Conservation (phyloP, 805 yeast genomes). For the Cyberlindnera euphorbiiphila region DNA sequence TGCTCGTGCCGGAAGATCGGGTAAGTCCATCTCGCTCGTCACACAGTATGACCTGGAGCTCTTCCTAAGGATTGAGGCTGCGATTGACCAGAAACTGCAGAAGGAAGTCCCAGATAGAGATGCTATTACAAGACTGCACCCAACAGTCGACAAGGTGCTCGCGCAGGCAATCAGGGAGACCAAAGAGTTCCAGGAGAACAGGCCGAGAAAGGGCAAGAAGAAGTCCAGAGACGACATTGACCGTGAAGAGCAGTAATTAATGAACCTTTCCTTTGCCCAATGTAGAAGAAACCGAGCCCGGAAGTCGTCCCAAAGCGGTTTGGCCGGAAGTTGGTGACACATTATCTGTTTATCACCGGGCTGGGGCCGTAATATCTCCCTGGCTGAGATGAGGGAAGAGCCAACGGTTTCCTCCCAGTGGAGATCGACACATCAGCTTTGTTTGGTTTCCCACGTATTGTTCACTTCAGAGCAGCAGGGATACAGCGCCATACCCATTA, state of each 20-base stretch:
- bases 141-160: conserved; percentile 86
- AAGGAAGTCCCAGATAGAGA: conserved; percentile 78
- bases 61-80: conserved; percentile 84
- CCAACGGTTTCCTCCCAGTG: too few relatives aligned
- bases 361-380: too few relatives aligned
- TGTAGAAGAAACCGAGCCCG: too few relatives aligned
- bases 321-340: too few relatives aligned
- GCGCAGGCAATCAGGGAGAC: conserved; percentile 72
- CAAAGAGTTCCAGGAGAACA: conserved; percentile 29
- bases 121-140: conserved; percentile 71
- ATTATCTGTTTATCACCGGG: too few relatives aligned
- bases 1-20: conserved; percentile 90
- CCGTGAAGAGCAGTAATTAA: conserved; percentile 20
- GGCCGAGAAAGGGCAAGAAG: conserved; percentile 19
- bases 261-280: too few relatives aligned
- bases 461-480: too few relatives aligned
- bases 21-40: conserved; percentile 80
- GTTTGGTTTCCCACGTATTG: too few relatives aligned
- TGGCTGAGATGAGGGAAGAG: too few relatives aligned
- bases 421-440: too few relatives aligned
- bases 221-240: conserved; percentile 23
- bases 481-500: background rate
- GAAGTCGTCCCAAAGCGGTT: too few relatives aligned
- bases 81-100: conserved; percentile 75
- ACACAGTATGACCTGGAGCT: conserved; percentile 94